These are phyloP conservation scores for Metarhizium rileyi DNA, from an alignment of 2,329 filamentous ascomycete species.

Conservation along the genomic window DNA sequence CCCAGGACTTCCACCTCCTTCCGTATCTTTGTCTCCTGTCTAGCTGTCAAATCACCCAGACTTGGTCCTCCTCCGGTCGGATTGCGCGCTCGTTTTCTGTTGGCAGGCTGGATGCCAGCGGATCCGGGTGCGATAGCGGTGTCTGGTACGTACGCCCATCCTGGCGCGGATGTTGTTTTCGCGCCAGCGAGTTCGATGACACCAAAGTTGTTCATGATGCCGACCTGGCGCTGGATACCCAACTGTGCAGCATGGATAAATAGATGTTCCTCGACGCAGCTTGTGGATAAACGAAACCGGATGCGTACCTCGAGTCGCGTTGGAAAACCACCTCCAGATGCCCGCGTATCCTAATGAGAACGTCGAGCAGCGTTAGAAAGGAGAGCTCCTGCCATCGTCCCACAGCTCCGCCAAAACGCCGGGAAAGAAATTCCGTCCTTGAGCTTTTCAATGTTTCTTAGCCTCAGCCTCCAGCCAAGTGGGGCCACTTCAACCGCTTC, in stretches of 20 bases:
- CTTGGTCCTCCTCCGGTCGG: conserved; percentile 36
- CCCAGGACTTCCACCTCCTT: conserved; percentile 78
- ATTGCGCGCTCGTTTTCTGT: conserved; percentile 64
- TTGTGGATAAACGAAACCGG: too few species aligned
- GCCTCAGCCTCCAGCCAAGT: conserved; percentile 9
- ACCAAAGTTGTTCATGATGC: conserved; percentile 55
- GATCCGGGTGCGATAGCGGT: conserved; percentile 46
- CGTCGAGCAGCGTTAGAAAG: too few species aligned
- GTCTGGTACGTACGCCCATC: conserved; percentile 89
- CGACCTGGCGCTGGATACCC: not conserved
- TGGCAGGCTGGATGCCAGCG: conserved; percentile 39
- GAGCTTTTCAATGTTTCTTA: not conserved
- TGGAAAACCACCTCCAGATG: too few species aligned
- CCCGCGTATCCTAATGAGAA: too few species aligned
- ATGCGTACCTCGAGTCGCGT: not conserved
- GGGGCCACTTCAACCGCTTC: conserved; percentile 5
- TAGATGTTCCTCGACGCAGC: too few species aligned
- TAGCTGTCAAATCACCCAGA: conserved; percentile 61
- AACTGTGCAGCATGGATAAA: not conserved
- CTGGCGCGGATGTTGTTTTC: conserved; percentile 62
- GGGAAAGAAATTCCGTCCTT: conserved; percentile 3
- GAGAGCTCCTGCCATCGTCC: too few species aligned
- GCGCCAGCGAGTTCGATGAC: conserved; percentile 74
- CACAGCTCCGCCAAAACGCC: conserved; percentile 7
- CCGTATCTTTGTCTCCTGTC: conserved; percentile 71